Base-by-base conservation (phyloP, 2,329 filamentous ascomycete species). In the Tolypocladium amazonense region DNA sequence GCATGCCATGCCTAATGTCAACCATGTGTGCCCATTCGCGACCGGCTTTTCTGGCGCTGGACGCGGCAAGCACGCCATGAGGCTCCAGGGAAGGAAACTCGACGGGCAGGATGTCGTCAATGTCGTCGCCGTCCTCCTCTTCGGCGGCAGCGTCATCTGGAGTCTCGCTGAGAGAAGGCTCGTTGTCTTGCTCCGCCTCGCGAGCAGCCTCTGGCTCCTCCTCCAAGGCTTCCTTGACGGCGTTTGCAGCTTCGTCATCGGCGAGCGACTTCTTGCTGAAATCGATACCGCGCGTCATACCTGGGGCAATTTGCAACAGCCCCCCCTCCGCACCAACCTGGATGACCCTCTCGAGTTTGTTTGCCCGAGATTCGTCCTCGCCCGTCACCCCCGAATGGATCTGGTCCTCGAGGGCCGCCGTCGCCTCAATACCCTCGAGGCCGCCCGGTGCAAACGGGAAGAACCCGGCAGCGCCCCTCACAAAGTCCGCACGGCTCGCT, bases 1-100 rank as follows among this genome's bases (percentile, higher is more conserved):
- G 81, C 68, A 97, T 95, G 58, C 93, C 90, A 61, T 91, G 85
- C 68, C 93, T 92, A 66, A 97, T 88, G 71, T 99, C 93, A 2
- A 99, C 93, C 86, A 99, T 96, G 75, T 99, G 94, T 57, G 94
- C 94, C 93, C 94, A 99, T 76, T 97, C 91, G 67, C 84, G 88
- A 8, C 89, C 89, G 45, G 85, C 85, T 68, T 88, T 89, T 69
- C 87, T 89, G 62, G 86, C 80, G 62, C 86, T 84, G 11, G 89
- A 87, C 57, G 88, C 79, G 25, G 88, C 82, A 37, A 97, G 83
- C 27, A 85, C 82, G n/a, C 87, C 87, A 69, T 88, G 89, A 12
- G 94, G 91, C 65, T 95, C 90, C 8, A 99, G 73, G 15, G 95
- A 89, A 1, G 94, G 92, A 67, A 97, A 99, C 69, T 99, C 94